Conservation (phyloP, 2,329 filamentous ascomycete species). For the Verticillium zaregamsianum region DNA sequence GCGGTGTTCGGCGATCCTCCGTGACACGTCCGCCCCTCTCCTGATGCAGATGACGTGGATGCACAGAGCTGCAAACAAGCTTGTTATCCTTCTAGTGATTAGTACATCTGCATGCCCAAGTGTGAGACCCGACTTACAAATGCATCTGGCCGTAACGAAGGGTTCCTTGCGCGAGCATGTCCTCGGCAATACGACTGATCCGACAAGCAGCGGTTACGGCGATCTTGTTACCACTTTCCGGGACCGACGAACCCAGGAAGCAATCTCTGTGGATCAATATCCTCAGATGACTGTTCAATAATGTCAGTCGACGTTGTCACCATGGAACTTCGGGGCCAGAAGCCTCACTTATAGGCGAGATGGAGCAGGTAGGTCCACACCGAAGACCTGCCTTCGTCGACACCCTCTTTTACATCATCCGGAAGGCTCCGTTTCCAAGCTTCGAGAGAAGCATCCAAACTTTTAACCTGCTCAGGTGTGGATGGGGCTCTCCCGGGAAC, state of each 20-base stretch:
- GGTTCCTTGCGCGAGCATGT: conserved; percentile 29
- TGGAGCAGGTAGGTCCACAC: conserved; percentile 32
- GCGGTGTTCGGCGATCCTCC: conserved; percentile 29
- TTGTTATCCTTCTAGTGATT: conserved; percentile 22
- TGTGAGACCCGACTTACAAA: conserved; percentile 17
- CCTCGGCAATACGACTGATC: conserved; percentile 32
- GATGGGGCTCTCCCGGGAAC: conserved; percentile 25
- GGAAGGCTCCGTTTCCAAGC: conserved; percentile 29
- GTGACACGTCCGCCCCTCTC: conserved; percentile 24
- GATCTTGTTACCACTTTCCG: conserved; percentile 17
- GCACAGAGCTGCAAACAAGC: conserved; percentile 31
- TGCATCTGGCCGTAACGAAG: conserved; percentile 34
- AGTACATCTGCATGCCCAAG: background rate
- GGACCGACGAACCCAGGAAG: conserved; percentile 18
- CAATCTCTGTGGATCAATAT: conserved; percentile 30
- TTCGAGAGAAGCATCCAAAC: conserved; percentile 24
- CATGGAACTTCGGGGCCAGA: background rate
- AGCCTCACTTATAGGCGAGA: conserved; percentile 29
- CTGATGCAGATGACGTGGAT: conserved; percentile 32
- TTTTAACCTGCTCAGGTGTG: conserved; percentile 20
- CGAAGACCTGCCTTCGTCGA: conserved; percentile 27
- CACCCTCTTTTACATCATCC: conserved; percentile 20
- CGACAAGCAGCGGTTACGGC: conserved; percentile 27
- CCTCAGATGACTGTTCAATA: conserved; percentile 22
- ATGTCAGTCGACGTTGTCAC: background rate